Evolutionary conservation across 148 eudicot species (phyloP).

Genomic region (Chenopodium album): DNA sequence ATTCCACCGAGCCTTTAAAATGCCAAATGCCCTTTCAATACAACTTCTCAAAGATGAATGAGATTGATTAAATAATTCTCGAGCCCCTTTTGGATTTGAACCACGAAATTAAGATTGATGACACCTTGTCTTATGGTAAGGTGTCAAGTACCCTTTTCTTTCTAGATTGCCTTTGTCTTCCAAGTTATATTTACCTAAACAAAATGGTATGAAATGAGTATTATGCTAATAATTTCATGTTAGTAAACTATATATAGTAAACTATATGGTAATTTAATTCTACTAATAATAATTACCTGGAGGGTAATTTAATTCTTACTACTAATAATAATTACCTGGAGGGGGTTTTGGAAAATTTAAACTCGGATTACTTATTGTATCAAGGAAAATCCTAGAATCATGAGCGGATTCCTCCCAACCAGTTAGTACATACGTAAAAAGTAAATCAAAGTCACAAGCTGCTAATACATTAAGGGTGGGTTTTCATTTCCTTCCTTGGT

Average conservation of each 20-base stretch:
- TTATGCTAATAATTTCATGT: no score
- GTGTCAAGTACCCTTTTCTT: neutral
- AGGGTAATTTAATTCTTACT: no score
- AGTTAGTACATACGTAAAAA: neutral
- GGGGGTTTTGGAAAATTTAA: neutral
- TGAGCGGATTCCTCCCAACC: conserved; percentile 15
- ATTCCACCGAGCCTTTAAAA: conserved; percentile 9
- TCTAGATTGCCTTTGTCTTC: conserved; percentile 11
- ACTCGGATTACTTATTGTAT: neutral
- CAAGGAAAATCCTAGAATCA: conserved; percentile 2
- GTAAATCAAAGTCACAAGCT: neutral
- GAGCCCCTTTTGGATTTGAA: conserved; percentile 2
- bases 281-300: no score
- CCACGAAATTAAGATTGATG: conserved; percentile 5
- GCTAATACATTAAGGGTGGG: neutral
- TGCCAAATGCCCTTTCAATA: conserved; percentile 14
- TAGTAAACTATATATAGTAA: no score
- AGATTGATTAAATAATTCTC: conserved; percentile 10
- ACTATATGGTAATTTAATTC: no score
- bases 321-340: no score
- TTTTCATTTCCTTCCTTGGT: neutral
- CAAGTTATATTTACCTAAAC: conserved; percentile 13
- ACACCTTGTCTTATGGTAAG: conserved; percentile 7
- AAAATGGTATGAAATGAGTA: no score
- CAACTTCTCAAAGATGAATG: conserved; percentile 16